phyloP scores from a whole-genome alignment of 768 basidiomycete genomes.

The Exidia glandulosa region DNA sequence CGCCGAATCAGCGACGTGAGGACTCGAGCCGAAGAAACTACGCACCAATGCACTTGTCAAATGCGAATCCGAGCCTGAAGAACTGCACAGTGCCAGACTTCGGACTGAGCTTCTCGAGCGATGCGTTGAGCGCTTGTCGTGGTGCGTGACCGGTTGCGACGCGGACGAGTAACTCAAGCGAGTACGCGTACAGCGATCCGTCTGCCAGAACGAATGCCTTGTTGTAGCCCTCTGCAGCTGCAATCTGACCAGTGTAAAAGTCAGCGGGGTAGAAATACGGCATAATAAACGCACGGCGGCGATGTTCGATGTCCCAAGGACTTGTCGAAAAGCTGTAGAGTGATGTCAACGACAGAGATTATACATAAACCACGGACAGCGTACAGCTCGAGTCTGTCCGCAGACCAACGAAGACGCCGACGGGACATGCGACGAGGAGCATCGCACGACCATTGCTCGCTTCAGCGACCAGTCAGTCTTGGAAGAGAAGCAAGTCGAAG shows the following conservation, averaged over 20 bases:
- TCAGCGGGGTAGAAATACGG: constrained; percentile 3
- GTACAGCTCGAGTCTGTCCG: constrained; percentile 30
- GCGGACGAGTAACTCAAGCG: constrained; percentile 55
- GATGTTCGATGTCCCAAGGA: constrained; percentile 22
- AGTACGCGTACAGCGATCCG: constrained; percentile 48
- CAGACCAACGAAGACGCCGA: constrained; percentile 59
- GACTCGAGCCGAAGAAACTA: constrained; percentile 2
- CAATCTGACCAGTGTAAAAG: constrained; percentile 40
- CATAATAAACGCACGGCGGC: neutral
- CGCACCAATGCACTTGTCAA: constrained; percentile 47
- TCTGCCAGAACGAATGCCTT: constrained; percentile 60
- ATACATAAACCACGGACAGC: neutral
- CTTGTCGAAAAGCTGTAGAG: constrained; percentile 43
- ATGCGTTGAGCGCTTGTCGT: constrained; percentile 36
- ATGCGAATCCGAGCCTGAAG: constrained; percentile 44
- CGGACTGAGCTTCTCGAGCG: constrained; percentile 50
- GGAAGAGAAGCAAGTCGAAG: no score
- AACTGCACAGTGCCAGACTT: constrained; percentile 48
- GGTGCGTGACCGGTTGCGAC: constrained; percentile 41
- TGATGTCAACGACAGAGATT: neutral
- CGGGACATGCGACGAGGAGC: constrained; percentile 51
- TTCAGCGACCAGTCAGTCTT: constrained; percentile 15
- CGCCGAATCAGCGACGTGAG: no score
- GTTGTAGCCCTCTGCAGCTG: constrained; percentile 48
- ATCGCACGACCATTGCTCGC: constrained; percentile 41